A percentile compares a stretch with the other conserved stretches of the same genome.
Conservation (phyloP, 768 basidiomycete species). For the Lentinula edodes region DNA sequence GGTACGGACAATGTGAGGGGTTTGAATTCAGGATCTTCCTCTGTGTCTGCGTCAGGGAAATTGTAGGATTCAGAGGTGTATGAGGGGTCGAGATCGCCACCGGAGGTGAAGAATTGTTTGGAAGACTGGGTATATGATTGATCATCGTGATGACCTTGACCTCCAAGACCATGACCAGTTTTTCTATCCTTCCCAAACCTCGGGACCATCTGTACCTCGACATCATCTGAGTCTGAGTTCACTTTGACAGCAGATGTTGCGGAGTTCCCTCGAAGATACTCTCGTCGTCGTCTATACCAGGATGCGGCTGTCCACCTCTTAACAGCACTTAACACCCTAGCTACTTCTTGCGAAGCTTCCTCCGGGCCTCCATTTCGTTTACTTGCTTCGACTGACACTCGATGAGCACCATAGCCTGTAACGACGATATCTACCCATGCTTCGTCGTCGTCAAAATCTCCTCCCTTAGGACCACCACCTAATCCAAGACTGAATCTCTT, state of each 20-base stretch:
- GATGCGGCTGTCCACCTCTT: conserved; percentile 6
- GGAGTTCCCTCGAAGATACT: conserved; percentile 58
- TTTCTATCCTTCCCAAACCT: neutral
- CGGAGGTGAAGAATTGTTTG: neutral
- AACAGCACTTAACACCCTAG: conserved; percentile 49
- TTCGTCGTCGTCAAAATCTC: neutral
- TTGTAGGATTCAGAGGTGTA: conserved; percentile 12
- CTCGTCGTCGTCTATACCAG: conserved; percentile 40
- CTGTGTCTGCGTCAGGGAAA: conserved; percentile 18
- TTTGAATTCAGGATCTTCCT: conserved; percentile 19
- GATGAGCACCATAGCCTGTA: neutral
- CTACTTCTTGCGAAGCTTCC: conserved; percentile 69
- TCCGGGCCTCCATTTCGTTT: conserved; percentile 40
- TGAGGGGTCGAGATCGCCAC: neutral
- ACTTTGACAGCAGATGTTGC: conserved; percentile 6
- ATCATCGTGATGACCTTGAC: neutral
- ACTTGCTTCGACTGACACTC: conserved; percentile 36
- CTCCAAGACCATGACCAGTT: conserved; percentile 39
- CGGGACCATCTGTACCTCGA: conserved; percentile 8
- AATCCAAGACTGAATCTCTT: conserved; percentile 6
- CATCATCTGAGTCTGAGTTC: conserved; percentile 34
- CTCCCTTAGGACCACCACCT: conserved; percentile 21
- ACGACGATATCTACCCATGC: conserved; percentile 2
- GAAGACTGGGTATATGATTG: too few relatives aligned
- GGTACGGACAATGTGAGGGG: conserved; percentile 13